These are phyloP conservation scores for Aspergillus ibericus DNA, from an alignment of 2,329 filamentous ascomycete species.

Conservation along the genomic window DNA sequence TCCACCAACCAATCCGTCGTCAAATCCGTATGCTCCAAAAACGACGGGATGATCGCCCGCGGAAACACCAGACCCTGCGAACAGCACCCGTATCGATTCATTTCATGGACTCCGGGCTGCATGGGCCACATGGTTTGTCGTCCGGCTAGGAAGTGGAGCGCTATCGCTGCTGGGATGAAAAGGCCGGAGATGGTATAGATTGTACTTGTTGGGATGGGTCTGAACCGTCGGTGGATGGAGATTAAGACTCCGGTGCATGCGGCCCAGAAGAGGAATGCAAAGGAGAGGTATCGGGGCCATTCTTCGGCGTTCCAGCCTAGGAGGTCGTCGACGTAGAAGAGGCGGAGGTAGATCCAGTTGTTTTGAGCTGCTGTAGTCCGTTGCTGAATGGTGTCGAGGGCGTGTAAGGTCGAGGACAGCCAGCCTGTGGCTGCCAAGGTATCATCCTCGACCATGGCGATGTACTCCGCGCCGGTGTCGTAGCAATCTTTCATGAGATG, in stretches of 20 bases:
- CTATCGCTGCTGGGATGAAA: conserved; percentile 28
- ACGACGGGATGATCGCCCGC: conserved; percentile 15
- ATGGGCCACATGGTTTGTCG: conserved; percentile 39
- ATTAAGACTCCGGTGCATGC: conserved; percentile 8
- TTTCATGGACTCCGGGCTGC: conserved; percentile 36
- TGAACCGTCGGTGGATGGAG: conserved; percentile 4
- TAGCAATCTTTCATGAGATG: conserved; percentile 43
- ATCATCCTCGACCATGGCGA: conserved; percentile 49
- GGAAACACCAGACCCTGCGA: conserved; percentile 47
- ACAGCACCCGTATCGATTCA: conserved; percentile 46
- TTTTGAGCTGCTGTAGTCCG: not conserved
- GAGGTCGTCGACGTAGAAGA: conserved; percentile 48
- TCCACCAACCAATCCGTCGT: conserved; percentile 17
- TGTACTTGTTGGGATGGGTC: conserved; percentile 19
- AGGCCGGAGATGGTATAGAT: conserved; percentile 28
- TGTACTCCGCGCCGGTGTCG: conserved; percentile 40
- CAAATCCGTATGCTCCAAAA: conserved; percentile 11
- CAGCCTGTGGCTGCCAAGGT: conserved; percentile 48
- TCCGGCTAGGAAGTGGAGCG: conserved; percentile 44
- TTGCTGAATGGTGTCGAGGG: conserved; percentile 33
- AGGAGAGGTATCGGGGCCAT: conserved; percentile 37
- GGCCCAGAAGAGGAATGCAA: conserved; percentile 25
- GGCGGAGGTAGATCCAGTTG: conserved; percentile 42
- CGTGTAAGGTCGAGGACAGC: conserved; percentile 42
- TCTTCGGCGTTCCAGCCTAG: conserved; percentile 47